Conservation (phyloP, 768 basidiomycete genomes). For the Russula earlei region DNA sequence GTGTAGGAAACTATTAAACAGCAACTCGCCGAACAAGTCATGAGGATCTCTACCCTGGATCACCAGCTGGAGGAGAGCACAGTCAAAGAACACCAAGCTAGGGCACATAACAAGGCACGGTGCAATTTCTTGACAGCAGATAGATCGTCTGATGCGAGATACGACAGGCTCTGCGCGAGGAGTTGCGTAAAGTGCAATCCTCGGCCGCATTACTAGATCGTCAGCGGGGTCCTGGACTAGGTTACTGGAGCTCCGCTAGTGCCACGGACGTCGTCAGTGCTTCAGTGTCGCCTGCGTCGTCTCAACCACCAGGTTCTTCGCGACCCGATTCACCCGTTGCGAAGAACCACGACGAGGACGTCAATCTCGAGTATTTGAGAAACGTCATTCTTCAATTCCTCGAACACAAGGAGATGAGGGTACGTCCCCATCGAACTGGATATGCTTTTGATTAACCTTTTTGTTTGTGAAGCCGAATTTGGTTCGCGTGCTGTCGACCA, state of each 20-base stretch:
- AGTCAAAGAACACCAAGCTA: slow-evolving; percentile 57
- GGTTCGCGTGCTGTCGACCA: slow-evolving; percentile 83
- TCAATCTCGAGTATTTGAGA: slow-evolving; percentile 91
- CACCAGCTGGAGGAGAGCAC: slow-evolving; percentile 67
- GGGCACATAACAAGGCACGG: slow-evolving; percentile 68
- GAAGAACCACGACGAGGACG: slow-evolving; percentile 68
- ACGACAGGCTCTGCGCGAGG: slow-evolving; percentile 76
- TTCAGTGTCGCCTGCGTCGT: slow-evolving; percentile 31
- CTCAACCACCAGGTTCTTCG: slow-evolving; percentile 27
- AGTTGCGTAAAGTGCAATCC: slow-evolving; percentile 90
- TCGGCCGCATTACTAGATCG: slow-evolving; percentile 84
- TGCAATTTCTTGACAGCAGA: background rate
- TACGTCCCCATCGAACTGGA: slow-evolving; percentile 32
- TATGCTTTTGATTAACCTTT: slow-evolving; percentile 7
- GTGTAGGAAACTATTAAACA: slow-evolving; percentile 35
- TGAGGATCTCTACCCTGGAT: slow-evolving; percentile 46
- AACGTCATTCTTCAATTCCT: slow-evolving; percentile 97
- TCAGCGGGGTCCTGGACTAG: slow-evolving; percentile 88
- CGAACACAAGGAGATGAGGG: slow-evolving; percentile 98
- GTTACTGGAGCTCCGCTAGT: slow-evolving; percentile 68
- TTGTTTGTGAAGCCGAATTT: slow-evolving; percentile 59
- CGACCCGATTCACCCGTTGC: slow-evolving; percentile 26
- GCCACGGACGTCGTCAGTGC: slow-evolving; percentile 22
- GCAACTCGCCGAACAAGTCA: slow-evolving; percentile 39
- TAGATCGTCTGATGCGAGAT: background rate